These are phyloP conservation scores for Fusarium brevicatenulatum DNA, from an alignment of 2,329 filamentous ascomycete genomes.

Conservation along the genomic window DNA sequence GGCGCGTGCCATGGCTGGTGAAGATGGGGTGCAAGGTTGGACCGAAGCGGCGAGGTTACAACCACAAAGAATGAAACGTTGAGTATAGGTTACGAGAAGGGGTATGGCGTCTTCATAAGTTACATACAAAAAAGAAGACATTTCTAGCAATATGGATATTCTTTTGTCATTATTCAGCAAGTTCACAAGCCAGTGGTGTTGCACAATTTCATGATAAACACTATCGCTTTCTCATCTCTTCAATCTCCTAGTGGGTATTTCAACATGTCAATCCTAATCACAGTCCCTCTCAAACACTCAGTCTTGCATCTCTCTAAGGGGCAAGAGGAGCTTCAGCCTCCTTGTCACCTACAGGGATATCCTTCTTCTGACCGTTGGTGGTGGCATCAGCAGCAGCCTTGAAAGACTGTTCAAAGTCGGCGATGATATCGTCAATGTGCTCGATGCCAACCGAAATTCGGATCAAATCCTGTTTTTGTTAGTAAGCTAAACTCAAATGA, in stretches of 20 bases:
- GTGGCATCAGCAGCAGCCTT: slow-evolving; percentile 63
- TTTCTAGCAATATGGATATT: background rate
- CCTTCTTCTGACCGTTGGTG: slow-evolving; percentile 45
- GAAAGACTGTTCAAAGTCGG: slow-evolving; percentile 94
- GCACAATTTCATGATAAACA: background rate
- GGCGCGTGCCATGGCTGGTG: background rate
- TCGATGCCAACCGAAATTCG: slow-evolving; percentile 95
- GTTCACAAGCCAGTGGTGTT: background rate
- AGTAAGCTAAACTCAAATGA: background rate
- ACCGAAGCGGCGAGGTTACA: background rate
- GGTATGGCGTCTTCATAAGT: background rate
- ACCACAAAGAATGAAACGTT: background rate
- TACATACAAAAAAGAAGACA: background rate
- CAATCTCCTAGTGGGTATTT: slow-evolving; percentile 28
- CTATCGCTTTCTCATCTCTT: slow-evolving; percentile 7
- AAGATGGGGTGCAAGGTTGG: background rate
- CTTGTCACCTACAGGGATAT: slow-evolving; percentile 45
- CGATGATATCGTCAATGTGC: slow-evolving; percentile 97
- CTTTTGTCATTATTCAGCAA: background rate
- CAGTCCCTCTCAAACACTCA: background rate
- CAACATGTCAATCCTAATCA: slow-evolving; percentile 15
- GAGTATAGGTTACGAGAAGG: background rate
- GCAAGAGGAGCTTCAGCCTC: slow-evolving; percentile 50
- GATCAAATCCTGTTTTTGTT: slow-evolving; percentile 75
- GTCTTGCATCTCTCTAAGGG: slow-evolving; percentile 12